Evolutionary conservation across 495 filamentous ascomycete genomes (phyloP).

Genomic region (Bacidia rubella): DNA sequence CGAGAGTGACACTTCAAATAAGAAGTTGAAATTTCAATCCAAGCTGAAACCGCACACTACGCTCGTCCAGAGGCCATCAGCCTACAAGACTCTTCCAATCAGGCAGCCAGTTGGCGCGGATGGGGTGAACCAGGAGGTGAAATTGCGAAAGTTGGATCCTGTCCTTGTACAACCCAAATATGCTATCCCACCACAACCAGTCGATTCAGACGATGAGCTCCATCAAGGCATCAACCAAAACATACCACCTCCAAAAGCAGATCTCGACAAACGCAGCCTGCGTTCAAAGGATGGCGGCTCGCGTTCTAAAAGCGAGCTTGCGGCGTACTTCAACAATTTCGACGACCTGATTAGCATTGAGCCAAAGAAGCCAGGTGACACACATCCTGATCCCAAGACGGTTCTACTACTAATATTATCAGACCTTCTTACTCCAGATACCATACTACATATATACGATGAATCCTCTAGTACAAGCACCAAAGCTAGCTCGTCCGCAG

Average conservation of each 20-base stretch:
- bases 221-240: slow-evolving; percentile 7
- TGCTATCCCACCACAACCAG: neutral
- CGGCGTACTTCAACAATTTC: slow-evolving; percentile 79
- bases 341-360: slow-evolving; percentile 80
- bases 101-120: slow-evolving; percentile 8
- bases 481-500: slow-evolving; percentile 26
- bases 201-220: neutral
- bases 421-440: slow-evolving; percentile 34
- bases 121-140: slow-evolving; percentile 10
- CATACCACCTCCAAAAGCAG: neutral
- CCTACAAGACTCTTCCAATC: slow-evolving; percentile 9
- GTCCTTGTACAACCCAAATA: slow-evolving; percentile 6
- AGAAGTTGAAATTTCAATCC: slow-evolving; percentile 10
- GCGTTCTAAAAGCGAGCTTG: slow-evolving; percentile 74
- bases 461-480: slow-evolving; percentile 28
- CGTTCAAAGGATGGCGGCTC: slow-evolving; percentile 38
- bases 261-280: slow-evolving; percentile 30
- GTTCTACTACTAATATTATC: slow-evolving; percentile 1
- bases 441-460: slow-evolving; percentile 32
- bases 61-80: neutral
- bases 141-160: slow-evolving; percentile 11
- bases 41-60: slow-evolving; percentile 1
- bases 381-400: slow-evolving; percentile 16
- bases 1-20: slow-evolving; percentile 8
- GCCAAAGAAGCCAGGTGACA: slow-evolving; percentile 55